phyloP scores from a whole-genome alignment of 192 early-diverging fungal species.

The Hyaloraphidium curvatum region DNA sequence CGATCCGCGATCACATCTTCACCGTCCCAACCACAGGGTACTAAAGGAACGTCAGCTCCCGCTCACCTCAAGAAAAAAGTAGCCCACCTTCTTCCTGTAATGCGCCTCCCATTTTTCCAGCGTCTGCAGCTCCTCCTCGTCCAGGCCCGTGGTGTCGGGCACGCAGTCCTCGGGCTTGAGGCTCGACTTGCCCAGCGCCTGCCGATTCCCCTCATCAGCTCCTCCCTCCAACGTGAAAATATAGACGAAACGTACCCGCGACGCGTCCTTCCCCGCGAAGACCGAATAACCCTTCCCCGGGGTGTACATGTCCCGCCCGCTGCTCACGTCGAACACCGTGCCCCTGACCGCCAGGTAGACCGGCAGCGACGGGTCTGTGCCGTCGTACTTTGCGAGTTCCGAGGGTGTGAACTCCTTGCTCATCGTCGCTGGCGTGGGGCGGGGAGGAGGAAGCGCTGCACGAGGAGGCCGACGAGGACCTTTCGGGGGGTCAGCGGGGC shows the following conservation, averaged over 20 bases:
- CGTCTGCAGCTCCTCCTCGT: constrained; percentile 45
- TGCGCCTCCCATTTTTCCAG: constrained; percentile 52
- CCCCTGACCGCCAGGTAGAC: constrained; percentile 77
- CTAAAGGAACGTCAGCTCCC: too few species aligned
- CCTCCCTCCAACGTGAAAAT: not conserved
- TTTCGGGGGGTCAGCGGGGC: too few species aligned
- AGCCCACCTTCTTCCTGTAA: constrained; percentile 44
- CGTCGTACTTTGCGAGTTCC: constrained; percentile 44
- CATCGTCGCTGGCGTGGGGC: too few species aligned
- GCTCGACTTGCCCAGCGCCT: constrained; percentile 47
- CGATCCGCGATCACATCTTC: too few species aligned
- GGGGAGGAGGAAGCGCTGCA: too few species aligned
- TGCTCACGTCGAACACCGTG: constrained; percentile 51
- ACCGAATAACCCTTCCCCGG: constrained; percentile 43
- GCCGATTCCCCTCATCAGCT: constrained; percentile 3
- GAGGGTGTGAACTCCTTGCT: constrained; percentile 20
- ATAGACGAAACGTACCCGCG: constrained; percentile 21
- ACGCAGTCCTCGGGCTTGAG: constrained; percentile 48
- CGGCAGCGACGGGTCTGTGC: constrained; percentile 27
- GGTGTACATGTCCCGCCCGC: constrained; percentile 39
- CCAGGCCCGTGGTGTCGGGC: constrained; percentile 44
- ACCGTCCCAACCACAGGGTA: constrained; percentile 3
- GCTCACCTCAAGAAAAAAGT: too few species aligned
- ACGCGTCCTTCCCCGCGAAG: constrained; percentile 70
- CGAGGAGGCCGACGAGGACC: too few species aligned